Evolutionary conservation across 2,329 filamentous ascomycete genomes (phyloP).

Genomic region (Colletotrichum truncatum): DNA sequence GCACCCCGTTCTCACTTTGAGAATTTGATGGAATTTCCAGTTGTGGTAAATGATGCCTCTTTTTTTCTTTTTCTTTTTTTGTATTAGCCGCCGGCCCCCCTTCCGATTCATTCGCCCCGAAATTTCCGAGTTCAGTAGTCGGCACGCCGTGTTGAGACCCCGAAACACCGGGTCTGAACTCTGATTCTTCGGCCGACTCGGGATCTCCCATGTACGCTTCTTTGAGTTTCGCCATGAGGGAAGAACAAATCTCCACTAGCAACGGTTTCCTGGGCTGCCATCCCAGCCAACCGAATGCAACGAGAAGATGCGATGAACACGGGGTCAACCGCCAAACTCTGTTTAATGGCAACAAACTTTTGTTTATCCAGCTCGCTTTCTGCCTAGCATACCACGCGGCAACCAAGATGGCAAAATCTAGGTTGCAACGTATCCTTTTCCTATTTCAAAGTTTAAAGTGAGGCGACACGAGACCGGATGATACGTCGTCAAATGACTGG

Average conservation of each 20-base stretch:
- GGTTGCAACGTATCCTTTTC: too few species aligned
- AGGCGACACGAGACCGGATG: too few species aligned
- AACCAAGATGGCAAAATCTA: too few species aligned
- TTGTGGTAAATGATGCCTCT: too few species aligned
- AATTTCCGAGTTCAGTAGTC: background rate
- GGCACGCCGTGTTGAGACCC: background rate
- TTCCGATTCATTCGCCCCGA: background rate
- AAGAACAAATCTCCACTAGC: background rate
- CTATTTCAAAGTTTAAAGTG: too few species aligned
- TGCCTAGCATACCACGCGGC: background rate
- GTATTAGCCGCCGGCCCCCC: background rate
- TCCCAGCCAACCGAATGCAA: background rate
- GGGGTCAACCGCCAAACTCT: background rate
- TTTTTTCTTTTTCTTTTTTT: background rate
- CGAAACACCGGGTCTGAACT: slow-evolving; percentile 4
- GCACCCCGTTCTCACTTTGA: too few species aligned
- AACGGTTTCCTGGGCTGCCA: background rate
- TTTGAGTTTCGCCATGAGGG: background rate
- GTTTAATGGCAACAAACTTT: background rate
- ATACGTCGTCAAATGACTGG: too few species aligned
- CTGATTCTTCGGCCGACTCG: background rate
- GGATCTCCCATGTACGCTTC: background rate
- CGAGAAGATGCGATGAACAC: background rate
- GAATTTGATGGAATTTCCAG: too few species aligned
- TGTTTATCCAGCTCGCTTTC: background rate